These are phyloP conservation scores for Bombardia bombarda DNA, from an alignment of 495 filamentous ascomycete species.

Conservation along the genomic window DNA sequence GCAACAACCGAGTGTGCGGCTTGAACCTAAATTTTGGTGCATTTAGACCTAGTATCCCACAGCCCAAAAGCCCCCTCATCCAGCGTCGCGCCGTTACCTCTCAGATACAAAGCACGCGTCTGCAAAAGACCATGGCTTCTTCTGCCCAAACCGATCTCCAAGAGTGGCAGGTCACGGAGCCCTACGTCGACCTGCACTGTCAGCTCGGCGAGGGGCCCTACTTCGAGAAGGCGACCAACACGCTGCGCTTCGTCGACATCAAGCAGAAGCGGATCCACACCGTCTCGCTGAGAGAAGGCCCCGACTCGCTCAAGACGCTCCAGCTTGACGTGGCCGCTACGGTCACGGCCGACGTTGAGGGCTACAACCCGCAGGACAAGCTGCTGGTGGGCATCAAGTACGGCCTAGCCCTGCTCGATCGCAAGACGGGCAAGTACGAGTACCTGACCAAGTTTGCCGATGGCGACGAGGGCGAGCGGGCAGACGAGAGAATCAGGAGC, in stretches of 20 bases:
- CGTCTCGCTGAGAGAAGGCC: conserved; percentile 59
- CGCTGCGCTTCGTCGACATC: conserved; percentile 86
- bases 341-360: conserved; percentile 78
- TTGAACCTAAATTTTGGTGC: too few relatives aligned
- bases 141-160: conserved; percentile 28
- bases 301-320: conserved; percentile 54
- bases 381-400: conserved; percentile 75
- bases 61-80: too few relatives aligned
- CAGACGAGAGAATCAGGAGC: conserved; percentile 45
- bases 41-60: too few relatives aligned
- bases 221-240: conserved; percentile 59
- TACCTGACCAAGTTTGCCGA: conserved; percentile 34
- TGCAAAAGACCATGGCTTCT: too few relatives aligned
- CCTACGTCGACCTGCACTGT: conserved; percentile 67
- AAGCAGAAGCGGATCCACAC: conserved; percentile 67
- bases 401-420: conserved; percentile 70
- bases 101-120: too few relatives aligned
- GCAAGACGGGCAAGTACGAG: conserved; percentile 51
- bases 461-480: conserved; percentile 36
- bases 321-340: conserved; percentile 62
- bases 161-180: conserved; percentile 46
- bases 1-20: too few relatives aligned
- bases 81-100: too few relatives aligned
- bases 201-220: conserved; percentile 77
- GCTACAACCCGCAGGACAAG: conserved; percentile 50